phyloP scores from a whole-genome alignment of 116 monocot genomes.

The Cymodocea nodosa region DNA sequence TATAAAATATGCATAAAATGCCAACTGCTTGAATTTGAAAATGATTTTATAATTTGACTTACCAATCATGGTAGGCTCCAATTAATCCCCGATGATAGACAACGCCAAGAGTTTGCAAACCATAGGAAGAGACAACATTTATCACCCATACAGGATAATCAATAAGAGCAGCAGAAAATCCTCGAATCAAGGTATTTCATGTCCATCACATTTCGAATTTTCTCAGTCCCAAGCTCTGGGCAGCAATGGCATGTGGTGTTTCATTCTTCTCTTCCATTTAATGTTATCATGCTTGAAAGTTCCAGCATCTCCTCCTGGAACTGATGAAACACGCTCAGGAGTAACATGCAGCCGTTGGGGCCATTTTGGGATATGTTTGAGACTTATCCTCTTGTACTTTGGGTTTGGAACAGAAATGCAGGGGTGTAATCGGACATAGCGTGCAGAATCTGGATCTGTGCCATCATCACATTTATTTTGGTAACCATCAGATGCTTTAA shows the following conservation, averaged over 20 bases:
- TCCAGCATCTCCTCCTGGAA: slow-evolving; percentile 56
- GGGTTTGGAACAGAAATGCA: slow-evolving; percentile 51
- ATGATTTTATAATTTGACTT: slow-evolving; percentile 5
- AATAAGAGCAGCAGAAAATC: slow-evolving; percentile 70
- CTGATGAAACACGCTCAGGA: slow-evolving; percentile 45
- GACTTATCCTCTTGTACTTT: slow-evolving; percentile 38
- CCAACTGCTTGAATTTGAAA: no score
- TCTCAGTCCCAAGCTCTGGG: slow-evolving; percentile 57
- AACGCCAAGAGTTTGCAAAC: slow-evolving; percentile 59
- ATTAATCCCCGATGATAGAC: slow-evolving; percentile 80
- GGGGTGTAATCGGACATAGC: slow-evolving; percentile 70
- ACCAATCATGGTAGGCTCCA: slow-evolving; percentile 90
- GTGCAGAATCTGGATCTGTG: slow-evolving; percentile 66
- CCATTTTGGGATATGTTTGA: slow-evolving; percentile 70
- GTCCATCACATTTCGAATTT: slow-evolving; percentile 85
- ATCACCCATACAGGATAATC: slow-evolving; percentile 78
- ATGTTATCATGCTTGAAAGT: slow-evolving; percentile 73
- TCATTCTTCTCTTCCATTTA: slow-evolving; percentile 68
- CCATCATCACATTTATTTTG: slow-evolving; percentile 85
- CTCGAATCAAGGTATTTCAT: slow-evolving; percentile 87
- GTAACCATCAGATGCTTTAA: slow-evolving; percentile 24
- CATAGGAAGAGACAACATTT: slow-evolving; percentile 89
- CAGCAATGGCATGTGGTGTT: slow-evolving; percentile 60
- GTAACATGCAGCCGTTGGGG: slow-evolving; percentile 48
- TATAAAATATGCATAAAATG: no score